Conservation (phyloP, 2,329 filamentous ascomycete species). For the Paramyrothecium roridum region DNA sequence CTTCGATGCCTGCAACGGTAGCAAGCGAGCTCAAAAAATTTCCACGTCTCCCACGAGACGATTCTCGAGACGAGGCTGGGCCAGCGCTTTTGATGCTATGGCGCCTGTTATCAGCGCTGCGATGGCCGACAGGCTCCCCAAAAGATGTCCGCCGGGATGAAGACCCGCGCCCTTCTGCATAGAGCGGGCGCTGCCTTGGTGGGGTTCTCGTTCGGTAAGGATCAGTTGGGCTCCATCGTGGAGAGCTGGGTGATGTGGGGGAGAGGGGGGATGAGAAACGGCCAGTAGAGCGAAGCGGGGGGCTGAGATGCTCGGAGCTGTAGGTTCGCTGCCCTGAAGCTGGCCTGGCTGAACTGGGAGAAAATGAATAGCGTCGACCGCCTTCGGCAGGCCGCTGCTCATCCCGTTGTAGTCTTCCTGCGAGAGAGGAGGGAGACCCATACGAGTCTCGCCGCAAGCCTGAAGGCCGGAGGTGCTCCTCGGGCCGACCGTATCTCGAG, state of each 20-base stretch:
- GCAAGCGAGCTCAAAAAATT: slow-evolving; percentile 10
- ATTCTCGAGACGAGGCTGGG: background rate
- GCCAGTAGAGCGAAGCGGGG: background rate
- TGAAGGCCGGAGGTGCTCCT: background rate
- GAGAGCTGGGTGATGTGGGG: background rate
- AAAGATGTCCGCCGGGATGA: background rate
- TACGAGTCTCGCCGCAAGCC: background rate
- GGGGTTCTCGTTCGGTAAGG: background rate
- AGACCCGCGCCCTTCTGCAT: background rate
- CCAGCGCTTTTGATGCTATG: background rate
- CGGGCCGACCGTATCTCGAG: background rate
- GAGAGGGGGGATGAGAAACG: background rate
- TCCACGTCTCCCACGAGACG: background rate
- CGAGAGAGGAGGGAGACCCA: background rate
- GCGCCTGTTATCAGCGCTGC: background rate
- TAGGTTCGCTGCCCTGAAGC: background rate
- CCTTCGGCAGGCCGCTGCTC: background rate
- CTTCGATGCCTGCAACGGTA: slow-evolving; percentile 21
- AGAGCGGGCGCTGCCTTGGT: background rate
- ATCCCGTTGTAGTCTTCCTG: background rate
- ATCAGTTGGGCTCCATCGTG: background rate
- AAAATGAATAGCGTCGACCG: background rate
- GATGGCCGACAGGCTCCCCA: background rate
- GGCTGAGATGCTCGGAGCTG: background rate
- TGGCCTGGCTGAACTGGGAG: background rate